Base-by-base conservation (phyloP, 1,139 yeast species). In the Candida sp. region DNA sequence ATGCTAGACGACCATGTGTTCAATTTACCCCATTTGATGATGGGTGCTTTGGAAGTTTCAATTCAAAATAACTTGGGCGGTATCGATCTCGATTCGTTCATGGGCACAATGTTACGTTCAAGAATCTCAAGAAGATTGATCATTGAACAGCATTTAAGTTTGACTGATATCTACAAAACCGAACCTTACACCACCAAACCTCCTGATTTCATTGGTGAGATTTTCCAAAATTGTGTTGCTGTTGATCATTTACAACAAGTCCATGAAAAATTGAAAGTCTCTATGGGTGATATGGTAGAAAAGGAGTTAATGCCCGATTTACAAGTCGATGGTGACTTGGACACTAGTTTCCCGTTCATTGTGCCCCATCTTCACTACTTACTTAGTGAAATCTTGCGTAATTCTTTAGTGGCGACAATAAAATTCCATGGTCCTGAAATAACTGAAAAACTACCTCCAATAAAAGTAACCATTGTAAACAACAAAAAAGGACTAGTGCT, bases 11-110 rank as follows among this genome's bases (percentile, higher is more conserved):
- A 82, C 54, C 96, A 91, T 64, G 73, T 88, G 40, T 70, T 84
- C 46, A 87, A 89, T 52, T 72, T 91, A 47, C 93, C 97, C 1
- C 93, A 90, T 58, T 70, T 91, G 49, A 86, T 91, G 75, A 87
- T 89, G 91, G 98, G 97, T 2, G 90, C 95, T 1, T 70, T 90
- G 45, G 97, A 91, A 56, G 85, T 87, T 44, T 79, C 90, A 11
- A 80, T 84, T 39, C 65, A 84, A 38, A 74, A 79, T 36, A 71
- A 80, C 33, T 74, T 86, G 53, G 84, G 89, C 1, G 82, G 81
- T 45, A 64, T 70, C 1, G 71, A 82, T 40, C 65, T 91, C 51
- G 97, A 91, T 58, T 68, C 66, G 23, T 80, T 90, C 55, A 81
- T 90, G 77, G 81, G 90, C 19, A 77, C 85, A 2, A 77, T 89